Conservation (phyloP, 2,329 filamentous ascomycete genomes). For the Botrytis elliptica region DNA sequence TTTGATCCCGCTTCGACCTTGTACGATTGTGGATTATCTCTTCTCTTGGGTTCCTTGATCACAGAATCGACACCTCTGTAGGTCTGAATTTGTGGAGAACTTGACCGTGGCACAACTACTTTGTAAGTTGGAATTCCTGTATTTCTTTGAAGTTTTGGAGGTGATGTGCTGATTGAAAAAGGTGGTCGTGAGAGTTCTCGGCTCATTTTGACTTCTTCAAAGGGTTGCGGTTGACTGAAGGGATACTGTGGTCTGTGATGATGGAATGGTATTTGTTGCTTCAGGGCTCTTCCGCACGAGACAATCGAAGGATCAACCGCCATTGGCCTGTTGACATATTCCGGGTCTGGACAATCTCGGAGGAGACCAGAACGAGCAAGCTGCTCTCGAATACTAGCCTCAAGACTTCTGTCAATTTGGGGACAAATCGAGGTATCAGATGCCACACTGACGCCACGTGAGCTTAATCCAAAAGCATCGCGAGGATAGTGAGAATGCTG, state of each 20-base stretch:
- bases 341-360: constrained; percentile 18
- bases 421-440: constrained; percentile 6
- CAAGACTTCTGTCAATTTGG: constrained; percentile 10
- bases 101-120: not conserved
- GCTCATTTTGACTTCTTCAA: not conserved
- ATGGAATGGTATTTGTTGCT: not conserved
- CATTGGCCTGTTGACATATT: constrained; percentile 16
- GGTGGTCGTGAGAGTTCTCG: not conserved
- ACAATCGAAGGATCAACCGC: constrained; percentile 31
- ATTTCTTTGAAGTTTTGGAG: not conserved
- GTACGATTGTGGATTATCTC: not conserved
- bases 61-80: constrained; percentile 18
- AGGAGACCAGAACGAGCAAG: constrained; percentile 19
- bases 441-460: not conserved
- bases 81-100: not conserved
- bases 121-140: constrained; percentile 5
- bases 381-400: constrained; percentile 16
- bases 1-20: constrained; percentile 8
- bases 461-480: not conserved
- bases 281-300: constrained; percentile 23
- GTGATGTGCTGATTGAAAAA: not conserved
- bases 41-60: constrained; percentile 15
- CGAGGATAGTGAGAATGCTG: constrained; percentile 6
- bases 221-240: not conserved
- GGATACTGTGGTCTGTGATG: constrained; percentile 10